Evolutionary conservation across 495 filamentous ascomycete species (phyloP), one percentile per base, ranked within the genome.

Genomic region (Aspergillus panamensis): DNA sequence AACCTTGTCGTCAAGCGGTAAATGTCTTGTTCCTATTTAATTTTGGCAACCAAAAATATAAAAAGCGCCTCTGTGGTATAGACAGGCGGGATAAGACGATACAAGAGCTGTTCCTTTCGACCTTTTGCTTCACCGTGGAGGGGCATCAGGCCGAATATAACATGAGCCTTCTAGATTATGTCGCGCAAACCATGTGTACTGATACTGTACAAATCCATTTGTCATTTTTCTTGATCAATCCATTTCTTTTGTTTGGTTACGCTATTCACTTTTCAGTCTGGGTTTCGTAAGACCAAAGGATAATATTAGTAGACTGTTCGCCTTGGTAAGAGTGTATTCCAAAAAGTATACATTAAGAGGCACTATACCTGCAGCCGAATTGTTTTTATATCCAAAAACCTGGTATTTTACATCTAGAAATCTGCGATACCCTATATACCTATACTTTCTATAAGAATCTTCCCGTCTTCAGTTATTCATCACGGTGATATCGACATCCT

Each of bases 401-500:
- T 25, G 25, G 25, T 25, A 25, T 25, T 25, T 25, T 25, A 25
- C 25, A 25, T 25, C 25, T 25, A 25, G 25, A n/a, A n/a, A 25
- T 25, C 5, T 25, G 2, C 25, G 25, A n/a, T n/a, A n/a, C n/a
- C n/a, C n/a, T n/a, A n/a, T n/a, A n/a, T n/a, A n/a, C n/a, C 25
- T 25, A 25, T 25, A 25, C 25, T 5, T 25, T 2, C 2, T 25
- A 25, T 25, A 25, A 25, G 25, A 44, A 13, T 20, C 19, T 33
- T 35, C n/a, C 25, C 8, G 35, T 51, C 8, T 14, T 44, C 47
- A 62, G 8, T 33, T 20, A 40, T 82, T 80, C 73, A 91, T 70
- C 37, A 84, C 83, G 48, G 81, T 82, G 8, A 92, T 68, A 73
- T 94, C 84, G 3, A 90, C 89, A 62, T 87, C 82, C 65, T 88